Evolutionary conservation across 345 rosid species (phyloP).

Genomic region (Litchi chinensis): DNA sequence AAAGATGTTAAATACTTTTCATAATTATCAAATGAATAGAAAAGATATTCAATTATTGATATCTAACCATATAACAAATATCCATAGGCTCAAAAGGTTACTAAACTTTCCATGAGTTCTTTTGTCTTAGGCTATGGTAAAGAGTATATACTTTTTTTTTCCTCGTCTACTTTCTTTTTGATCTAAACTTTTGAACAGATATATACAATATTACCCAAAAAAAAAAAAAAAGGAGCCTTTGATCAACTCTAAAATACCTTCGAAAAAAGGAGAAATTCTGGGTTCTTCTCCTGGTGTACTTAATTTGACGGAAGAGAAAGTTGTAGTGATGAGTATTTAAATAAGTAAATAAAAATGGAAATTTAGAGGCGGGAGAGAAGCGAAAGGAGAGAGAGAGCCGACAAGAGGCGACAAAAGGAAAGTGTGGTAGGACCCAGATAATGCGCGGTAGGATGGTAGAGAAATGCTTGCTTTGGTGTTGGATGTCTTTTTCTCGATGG

Average conservation of each 20-base stretch:
- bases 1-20: too few species aligned
- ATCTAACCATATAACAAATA: too few species aligned
- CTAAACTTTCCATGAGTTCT: background rate
- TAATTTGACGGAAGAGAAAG: background rate
- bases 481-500: constrained; percentile 6
- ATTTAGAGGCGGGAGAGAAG: background rate
- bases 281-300: background rate
- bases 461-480: constrained; percentile 12
- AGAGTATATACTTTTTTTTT: background rate
- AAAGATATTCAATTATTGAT: too few species aligned
- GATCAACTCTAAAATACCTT: background rate
- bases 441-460: constrained; percentile 43
- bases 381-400: constrained; percentile 18
- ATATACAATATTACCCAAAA: too few species aligned
- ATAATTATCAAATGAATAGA: background rate
- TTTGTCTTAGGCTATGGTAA: background rate
- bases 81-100: background rate
- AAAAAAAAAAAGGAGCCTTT: background rate
- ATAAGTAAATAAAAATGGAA: constrained; percentile 2
- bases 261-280: background rate
- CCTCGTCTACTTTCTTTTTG: background rate
- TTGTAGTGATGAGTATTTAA: background rate
- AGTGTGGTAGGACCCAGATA: constrained; percentile 36
- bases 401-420: constrained; percentile 46
- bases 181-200: background rate